Percentiles rank a stretch among this genome's conserved stretches.
Evolutionary conservation across 2,329 filamentous ascomycete species (phyloP).

Genomic region (Penicillium freii): DNA sequence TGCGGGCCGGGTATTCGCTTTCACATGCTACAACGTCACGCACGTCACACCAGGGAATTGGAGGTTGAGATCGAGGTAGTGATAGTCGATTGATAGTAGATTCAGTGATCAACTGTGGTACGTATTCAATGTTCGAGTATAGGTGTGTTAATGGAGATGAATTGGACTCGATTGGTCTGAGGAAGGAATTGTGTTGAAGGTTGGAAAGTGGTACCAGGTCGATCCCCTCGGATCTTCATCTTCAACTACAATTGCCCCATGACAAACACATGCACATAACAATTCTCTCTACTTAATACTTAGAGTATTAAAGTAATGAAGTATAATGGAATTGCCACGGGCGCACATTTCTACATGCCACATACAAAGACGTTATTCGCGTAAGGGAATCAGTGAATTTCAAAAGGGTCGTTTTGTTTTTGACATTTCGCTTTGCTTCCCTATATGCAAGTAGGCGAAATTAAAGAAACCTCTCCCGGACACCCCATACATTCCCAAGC

Average conservation of each 20-base stretch:
- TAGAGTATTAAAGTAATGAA: constrained; percentile 1
- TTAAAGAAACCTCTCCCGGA: constrained; percentile 39
- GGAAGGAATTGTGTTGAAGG: background rate
- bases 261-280: background rate
- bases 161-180: background rate
- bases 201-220: background rate
- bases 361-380: constrained; percentile 29
- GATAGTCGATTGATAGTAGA: background rate
- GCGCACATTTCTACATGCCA: constrained; percentile 31
- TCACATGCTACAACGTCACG: constrained; percentile 24
- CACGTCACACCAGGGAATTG: background rate
- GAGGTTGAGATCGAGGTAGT: background rate
- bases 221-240: background rate
- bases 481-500: constrained; percentile 36
- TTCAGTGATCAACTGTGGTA: background rate
- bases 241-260: background rate
- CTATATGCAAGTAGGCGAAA: constrained; percentile 43
- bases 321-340: constrained; percentile 8
- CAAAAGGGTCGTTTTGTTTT: constrained; percentile 32
- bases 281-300: background rate
- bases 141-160: background rate
- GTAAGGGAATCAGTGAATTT: constrained; percentile 26
- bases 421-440: constrained; percentile 43
- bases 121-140: background rate
- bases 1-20: constrained; percentile 12